phyloP scores from a whole-genome alignment of 192 early-diverging fungal genomes.

The Entomortierella lignicola region DNA sequence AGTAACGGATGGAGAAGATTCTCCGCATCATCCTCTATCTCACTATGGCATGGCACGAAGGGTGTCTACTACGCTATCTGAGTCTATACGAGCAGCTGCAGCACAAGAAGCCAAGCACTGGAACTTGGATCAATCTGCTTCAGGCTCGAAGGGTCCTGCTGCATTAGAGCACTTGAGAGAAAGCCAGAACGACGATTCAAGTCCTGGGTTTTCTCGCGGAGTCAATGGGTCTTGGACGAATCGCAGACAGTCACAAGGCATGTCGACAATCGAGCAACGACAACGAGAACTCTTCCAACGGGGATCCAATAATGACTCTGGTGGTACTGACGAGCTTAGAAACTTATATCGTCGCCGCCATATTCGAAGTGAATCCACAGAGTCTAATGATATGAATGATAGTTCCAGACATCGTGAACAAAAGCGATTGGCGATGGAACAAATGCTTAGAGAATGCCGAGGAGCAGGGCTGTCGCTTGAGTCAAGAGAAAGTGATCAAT shows the following conservation, averaged over 20 bases:
- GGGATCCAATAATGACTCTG: constrained; percentile 3
- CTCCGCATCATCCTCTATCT: constrained; percentile 6
- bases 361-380: constrained; percentile 1
- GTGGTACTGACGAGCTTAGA: constrained; percentile 16
- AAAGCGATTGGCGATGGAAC: constrained; percentile 38
- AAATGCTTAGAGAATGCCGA: constrained; percentile 43
- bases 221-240: constrained; percentile 7
- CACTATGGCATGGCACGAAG: constrained; percentile 36
- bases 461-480: constrained; percentile 29
- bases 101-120: constrained; percentile 37
- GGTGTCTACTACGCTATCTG: constrained; percentile 38
- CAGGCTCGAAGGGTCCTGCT: constrained; percentile 39
- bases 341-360: constrained; percentile 22
- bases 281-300: constrained; percentile 27
- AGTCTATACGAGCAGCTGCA: constrained; percentile 45
- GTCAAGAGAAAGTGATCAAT: constrained; percentile 1
- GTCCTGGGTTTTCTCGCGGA: background rate
- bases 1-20: constrained; percentile 11
- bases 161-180: constrained; percentile 37
- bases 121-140: constrained; percentile 5
- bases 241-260: constrained; percentile 7
- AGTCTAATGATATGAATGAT: background rate
- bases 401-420: constrained; percentile 11
- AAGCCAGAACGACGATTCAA: background rate
- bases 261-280: constrained; percentile 16